Percentiles rank a stretch among this genome's conserved stretches.
Evolutionary conservation across 352 stramenopile genomes (phyloP).

Genomic region (Pythium volutum): DNA sequence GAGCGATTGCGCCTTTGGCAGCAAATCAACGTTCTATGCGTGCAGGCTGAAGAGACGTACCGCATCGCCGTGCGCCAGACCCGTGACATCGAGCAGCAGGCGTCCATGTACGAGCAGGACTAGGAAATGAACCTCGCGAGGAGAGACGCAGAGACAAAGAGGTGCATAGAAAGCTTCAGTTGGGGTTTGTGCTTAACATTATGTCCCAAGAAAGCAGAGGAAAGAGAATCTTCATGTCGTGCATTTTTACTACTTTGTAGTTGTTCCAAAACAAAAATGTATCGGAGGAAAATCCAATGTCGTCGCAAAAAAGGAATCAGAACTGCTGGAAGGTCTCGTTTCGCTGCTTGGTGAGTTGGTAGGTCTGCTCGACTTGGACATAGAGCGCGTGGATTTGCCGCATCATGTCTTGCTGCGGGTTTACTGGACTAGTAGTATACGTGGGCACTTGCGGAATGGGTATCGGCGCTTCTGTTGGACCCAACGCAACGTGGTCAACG

Average conservation of each 20-base stretch:
- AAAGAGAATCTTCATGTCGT: too few species aligned
- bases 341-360: conserved; percentile 1
- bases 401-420: conserved; percentile 1
- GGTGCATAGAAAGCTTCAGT: too few species aligned
- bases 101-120: not conserved
- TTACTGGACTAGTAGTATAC: too few species aligned
- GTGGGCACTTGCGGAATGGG: not conserved
- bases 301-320: not conserved
- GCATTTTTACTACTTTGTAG: too few species aligned
- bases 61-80: conserved; percentile 1
- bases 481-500: not conserved
- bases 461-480: not conserved
- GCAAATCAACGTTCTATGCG: conserved; percentile 12
- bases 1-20: conserved; percentile 4
- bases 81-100: not conserved
- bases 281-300: too few species aligned
- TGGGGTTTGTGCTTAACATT: too few species aligned
- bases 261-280: too few species aligned
- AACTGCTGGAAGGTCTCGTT: not conserved
- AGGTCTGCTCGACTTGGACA: conserved; percentile 8
- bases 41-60: conserved; percentile 13
- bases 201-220: too few species aligned
- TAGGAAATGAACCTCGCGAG: not conserved
- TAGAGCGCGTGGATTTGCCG: conserved; percentile 8
- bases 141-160: too few species aligned